Conservation (phyloP, 202 grass and related monocot genomes). For the Eragrostis tef region DNA sequence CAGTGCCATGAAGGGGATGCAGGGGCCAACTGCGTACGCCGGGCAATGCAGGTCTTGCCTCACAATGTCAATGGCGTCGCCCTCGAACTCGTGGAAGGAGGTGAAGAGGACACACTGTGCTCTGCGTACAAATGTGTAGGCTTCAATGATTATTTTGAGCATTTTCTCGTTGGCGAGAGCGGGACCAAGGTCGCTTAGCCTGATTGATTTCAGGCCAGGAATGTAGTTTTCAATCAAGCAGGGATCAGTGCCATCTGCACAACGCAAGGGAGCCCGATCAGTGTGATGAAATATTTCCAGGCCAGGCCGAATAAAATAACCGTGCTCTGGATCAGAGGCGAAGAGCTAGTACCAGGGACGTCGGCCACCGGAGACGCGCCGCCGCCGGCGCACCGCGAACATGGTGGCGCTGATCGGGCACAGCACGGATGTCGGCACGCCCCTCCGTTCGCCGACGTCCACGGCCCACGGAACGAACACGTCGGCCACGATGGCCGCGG, state of each 20-base stretch:
- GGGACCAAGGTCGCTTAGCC: slow-evolving; percentile 39
- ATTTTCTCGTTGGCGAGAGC: background rate
- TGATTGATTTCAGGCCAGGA: slow-evolving; percentile 44
- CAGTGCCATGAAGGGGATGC: slow-evolving; percentile 49
- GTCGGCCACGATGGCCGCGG: slow-evolving; percentile 55
- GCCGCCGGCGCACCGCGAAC: slow-evolving; percentile 35
- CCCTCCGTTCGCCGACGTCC: slow-evolving; percentile 41
- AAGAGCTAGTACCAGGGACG: slow-evolving; percentile 13
- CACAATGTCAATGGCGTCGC: slow-evolving; percentile 37
- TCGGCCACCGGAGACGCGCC: background rate
- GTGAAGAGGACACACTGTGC: slow-evolving; percentile 65
- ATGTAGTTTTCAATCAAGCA: slow-evolving; percentile 59
- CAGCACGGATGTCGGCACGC: slow-evolving; percentile 54
- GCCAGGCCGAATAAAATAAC: background rate
- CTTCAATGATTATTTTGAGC: slow-evolving; percentile 28
- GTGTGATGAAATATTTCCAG: background rate
- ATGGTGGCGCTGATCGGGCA: slow-evolving; percentile 48
- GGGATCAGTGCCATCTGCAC: slow-evolving; percentile 45
- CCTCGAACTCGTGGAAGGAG: slow-evolving; percentile 64
- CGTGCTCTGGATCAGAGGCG: too few species aligned
- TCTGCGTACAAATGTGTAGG: slow-evolving; percentile 38
- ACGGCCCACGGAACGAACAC: slow-evolving; percentile 58
- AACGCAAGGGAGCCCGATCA: background rate
- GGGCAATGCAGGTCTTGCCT: slow-evolving; percentile 44
- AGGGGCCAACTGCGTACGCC: slow-evolving; percentile 53